Percentiles rank a stretch among this genome's conserved stretches.
phyloP scores from a whole-genome alignment of 1,284 basidiomycete genomes.

The Boletus subluridellus region DNA sequence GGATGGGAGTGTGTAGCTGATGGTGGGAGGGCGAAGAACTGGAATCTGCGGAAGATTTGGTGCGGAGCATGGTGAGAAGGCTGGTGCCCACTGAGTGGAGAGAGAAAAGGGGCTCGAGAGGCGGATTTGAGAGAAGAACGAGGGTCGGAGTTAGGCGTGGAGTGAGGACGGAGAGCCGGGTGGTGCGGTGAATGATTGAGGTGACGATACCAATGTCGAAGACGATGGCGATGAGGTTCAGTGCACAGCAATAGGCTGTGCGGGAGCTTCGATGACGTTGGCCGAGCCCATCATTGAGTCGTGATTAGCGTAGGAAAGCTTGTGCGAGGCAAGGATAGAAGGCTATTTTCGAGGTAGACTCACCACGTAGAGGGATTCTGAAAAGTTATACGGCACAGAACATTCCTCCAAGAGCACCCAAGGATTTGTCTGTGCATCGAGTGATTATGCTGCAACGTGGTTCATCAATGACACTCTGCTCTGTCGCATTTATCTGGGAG shows the following conservation, averaged over 20 bases:
- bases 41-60: slow-evolving; percentile 36
- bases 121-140: slow-evolving; percentile 14
- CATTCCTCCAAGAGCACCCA: no score
- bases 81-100: slow-evolving; percentile 42
- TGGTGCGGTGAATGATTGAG: neutral
- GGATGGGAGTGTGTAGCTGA: neutral
- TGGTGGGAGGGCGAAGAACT: slow-evolving; percentile 23
- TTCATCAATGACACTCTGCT: slow-evolving; percentile 28
- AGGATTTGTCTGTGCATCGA: no score
- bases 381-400: no score
- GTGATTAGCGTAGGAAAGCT: no score
- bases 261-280: neutral
- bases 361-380: no score
- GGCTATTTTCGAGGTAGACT: no score
- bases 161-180: neutral
- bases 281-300: neutral
- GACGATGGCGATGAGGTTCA: neutral
- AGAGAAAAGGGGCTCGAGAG: neutral
- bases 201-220: neutral
- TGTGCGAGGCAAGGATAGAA: no score
- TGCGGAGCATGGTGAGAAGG: slow-evolving; percentile 50
- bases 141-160: neutral
- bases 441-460: neutral
- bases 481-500: slow-evolving; percentile 12
- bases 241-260: slow-evolving; percentile 22